Conservation (phyloP, 1,284 basidiomycete genomes). For the Baeospora myosura region DNA sequence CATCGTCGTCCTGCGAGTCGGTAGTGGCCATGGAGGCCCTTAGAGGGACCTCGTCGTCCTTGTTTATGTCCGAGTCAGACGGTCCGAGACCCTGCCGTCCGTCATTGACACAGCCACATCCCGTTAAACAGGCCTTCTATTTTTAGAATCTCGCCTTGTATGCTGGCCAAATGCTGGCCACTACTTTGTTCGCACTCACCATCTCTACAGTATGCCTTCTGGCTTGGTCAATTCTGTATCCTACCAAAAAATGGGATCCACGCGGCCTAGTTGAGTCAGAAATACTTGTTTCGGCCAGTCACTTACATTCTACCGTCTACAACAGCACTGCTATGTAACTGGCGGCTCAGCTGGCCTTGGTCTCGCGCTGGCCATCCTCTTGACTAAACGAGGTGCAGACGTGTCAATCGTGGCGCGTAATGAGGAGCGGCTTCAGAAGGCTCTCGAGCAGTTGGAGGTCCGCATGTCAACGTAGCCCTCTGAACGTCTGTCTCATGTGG, state of each 20-base stretch:
- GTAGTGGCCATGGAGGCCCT: too few species aligned
- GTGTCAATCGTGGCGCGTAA: constrained; percentile 79
- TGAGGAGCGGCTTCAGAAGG: constrained; percentile 50
- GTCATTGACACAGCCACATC: too few species aligned
- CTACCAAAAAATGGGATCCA: constrained; percentile 36
- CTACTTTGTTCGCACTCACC: too few species aligned
- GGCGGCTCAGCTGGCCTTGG: constrained; percentile 81
- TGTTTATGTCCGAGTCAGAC: too few species aligned
- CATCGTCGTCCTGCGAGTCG: neutral
- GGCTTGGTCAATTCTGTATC: too few species aligned
- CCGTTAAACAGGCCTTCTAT: too few species aligned
- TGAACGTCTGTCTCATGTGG: too few species aligned
- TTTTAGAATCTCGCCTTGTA: too few species aligned
- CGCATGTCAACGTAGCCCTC: constrained; percentile 9
- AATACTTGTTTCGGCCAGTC: neutral
- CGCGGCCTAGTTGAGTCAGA: constrained; percentile 28
- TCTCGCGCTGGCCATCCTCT: constrained; percentile 59
- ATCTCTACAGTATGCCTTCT: neutral
- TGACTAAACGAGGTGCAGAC: constrained; percentile 69
- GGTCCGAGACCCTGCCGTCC: too few species aligned
- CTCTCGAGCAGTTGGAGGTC: constrained; percentile 60
- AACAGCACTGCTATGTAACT: constrained; percentile 74
- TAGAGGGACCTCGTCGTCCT: neutral
- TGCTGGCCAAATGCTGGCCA: too few species aligned
- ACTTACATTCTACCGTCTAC: constrained; percentile 1